phyloP scores from a whole-genome alignment of 768 basidiomycete species.

The Boletus subcaerulescens region DNA sequence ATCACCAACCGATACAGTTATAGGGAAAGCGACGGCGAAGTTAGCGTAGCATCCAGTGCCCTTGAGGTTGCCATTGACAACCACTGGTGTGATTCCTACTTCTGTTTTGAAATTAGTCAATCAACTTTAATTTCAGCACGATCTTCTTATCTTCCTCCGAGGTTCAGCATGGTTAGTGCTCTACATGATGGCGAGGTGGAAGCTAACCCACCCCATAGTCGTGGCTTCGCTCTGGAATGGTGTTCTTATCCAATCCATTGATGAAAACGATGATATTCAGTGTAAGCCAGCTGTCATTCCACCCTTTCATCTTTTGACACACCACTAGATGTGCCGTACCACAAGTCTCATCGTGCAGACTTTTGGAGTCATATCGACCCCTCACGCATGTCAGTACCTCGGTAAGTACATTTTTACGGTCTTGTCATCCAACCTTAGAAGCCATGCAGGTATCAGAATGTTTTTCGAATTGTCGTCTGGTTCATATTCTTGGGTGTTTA shows the following conservation, averaged over 20 bases:
- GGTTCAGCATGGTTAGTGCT: conserved; percentile 67
- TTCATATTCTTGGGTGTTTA: conserved; percentile 75
- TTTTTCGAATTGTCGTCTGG: conserved; percentile 77
- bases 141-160: conserved; percentile 86
- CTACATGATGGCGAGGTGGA: not conserved
- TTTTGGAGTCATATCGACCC: conserved; percentile 77
- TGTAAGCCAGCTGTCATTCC: conserved; percentile 42
- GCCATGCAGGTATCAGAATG: conserved; percentile 71
- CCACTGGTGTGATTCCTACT: conserved; percentile 57
- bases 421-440: not conserved
- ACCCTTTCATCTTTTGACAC: conserved; percentile 4
- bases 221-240: conserved; percentile 83
- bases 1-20: conserved; percentile 80
- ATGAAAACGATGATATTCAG: conserved; percentile 71
- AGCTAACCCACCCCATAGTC: conserved; percentile 43
- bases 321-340: conserved; percentile 63
- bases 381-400: conserved; percentile 75
- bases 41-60: conserved; percentile 70
- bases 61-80: conserved; percentile 92
- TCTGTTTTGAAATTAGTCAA: not conserved
- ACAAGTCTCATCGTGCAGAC: conserved; percentile 46
- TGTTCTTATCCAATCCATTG: conserved; percentile 74
- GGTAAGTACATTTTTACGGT: conserved; percentile 34
- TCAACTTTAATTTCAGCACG: conserved; percentile 40
- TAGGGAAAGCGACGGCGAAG: conserved; percentile 69